Evolutionary conservation across 1,139 yeast species (phyloP), one percentile per base, ranked within the genome.

Genomic region (Protomyces inundatus): DNA sequence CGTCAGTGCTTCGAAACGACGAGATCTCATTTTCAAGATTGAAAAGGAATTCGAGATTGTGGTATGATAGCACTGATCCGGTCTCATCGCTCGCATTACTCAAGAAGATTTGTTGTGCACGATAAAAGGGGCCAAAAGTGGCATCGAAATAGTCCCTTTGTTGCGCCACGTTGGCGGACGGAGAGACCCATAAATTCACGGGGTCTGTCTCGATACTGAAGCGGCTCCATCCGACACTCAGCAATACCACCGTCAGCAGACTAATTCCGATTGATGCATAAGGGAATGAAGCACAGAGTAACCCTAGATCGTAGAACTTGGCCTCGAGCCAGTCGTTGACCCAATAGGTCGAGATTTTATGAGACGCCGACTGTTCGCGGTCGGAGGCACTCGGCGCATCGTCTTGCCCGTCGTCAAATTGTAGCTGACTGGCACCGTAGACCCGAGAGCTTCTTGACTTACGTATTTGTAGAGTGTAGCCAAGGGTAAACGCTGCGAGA

Each of bases 51-150:
- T 84, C 72, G 35, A 91, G 73, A 1, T 84, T 83, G 0, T 84
- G 85, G 80, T 88, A 89, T 48, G 83, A 77, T 52, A 91, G 70
- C 61, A 77, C 87, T 16, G 36, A n/a, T 9, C 53, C 50, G 5
- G 46, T 5, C 66, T 83, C 83, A 4, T 85, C 86, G 7, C 87
- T 80, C 14, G 83, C 84, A 67, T 87, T 86, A 37, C 89, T 86
- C 7, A 93, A 77, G 68, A 88, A 88, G 0, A 89, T 77, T 75
- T 93, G 98, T 71, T 90, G 93, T 3, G 90, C 82, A 70, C 98
- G 81, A 76, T 87, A 93, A 79, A 95, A 93, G 53, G 95, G 96
- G 0, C 98, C 97, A 75, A 93, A 93, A 65, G 84, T 82, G 14
- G 81, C 79, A 72, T 93, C 97, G 72, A 85, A 93, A 70, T 80